phyloP scores from a whole-genome alignment of 345 rosid species.

The Dovyalis caffra region DNA sequence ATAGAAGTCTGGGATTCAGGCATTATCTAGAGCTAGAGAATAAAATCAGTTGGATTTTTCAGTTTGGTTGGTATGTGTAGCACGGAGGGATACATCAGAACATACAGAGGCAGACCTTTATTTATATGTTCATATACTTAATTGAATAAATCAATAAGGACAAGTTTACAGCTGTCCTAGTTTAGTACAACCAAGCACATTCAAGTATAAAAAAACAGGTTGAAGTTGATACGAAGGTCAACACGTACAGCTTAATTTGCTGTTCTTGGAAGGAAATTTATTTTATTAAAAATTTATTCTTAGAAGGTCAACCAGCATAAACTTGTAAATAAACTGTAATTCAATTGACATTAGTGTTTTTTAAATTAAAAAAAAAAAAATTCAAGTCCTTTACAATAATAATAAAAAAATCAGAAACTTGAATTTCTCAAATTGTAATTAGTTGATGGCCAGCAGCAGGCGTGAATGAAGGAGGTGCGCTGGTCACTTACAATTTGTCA shows the following conservation, averaged over 20 bases:
- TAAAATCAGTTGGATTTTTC: background rate
- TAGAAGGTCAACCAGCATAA: constrained; percentile 3
- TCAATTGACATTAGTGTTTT: too few species aligned
- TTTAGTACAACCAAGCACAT: background rate
- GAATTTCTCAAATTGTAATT: constrained; percentile 13
- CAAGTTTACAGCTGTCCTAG: constrained; percentile 15
- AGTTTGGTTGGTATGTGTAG: background rate
- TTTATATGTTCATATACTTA: background rate
- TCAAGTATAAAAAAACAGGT: background rate
- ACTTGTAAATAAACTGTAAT: too few species aligned
- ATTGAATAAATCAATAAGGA: background rate
- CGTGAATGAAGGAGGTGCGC: constrained; percentile 25
- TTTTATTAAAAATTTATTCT: background rate
- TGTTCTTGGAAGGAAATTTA: constrained; percentile 1
- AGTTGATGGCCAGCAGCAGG: constrained; percentile 20
- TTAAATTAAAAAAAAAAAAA: too few species aligned
- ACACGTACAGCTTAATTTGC: constrained; percentile 16
- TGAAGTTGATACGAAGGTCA: constrained; percentile 18
- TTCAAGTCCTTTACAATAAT: too few species aligned
- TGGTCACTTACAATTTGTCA: background rate
- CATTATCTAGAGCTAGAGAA: background rate
- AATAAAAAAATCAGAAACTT: too few species aligned
- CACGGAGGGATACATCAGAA: background rate
- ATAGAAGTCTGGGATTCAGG: constrained; percentile 11
- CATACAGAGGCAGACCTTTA: background rate